Evolutionary conservation across 2,329 filamentous ascomycete genomes (phyloP).

Genomic region (Ciborinia camelliae): DNA sequence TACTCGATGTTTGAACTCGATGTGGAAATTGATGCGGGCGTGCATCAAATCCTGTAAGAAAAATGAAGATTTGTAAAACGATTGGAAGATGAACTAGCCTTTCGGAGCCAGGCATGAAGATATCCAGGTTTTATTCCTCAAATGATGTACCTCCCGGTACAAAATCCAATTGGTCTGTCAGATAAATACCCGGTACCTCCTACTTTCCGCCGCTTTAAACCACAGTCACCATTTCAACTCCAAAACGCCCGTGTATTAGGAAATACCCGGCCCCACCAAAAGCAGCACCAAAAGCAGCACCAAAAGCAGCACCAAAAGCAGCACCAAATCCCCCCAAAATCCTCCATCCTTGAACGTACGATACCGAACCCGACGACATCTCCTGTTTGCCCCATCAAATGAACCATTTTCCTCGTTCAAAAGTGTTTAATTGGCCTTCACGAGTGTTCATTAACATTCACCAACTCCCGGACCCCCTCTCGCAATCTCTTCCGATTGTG

Average conservation of each 20-base stretch:
- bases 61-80: background rate
- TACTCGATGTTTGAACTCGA: background rate
- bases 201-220: conserved; percentile 4
- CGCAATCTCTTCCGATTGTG: background rate
- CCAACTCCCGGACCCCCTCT: background rate
- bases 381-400: conserved; percentile 10
- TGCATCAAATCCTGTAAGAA: background rate
- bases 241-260: background rate
- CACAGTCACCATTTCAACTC: too few relatives aligned
- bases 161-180: background rate
- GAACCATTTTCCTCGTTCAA: background rate
- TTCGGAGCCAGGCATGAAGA: background rate
- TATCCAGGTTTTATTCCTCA: background rate
- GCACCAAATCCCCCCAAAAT: conserved; percentile 5
- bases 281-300: background rate
- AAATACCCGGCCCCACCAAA: background rate
- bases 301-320: conserved; percentile 10
- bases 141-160: background rate
- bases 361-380: conserved; percentile 16
- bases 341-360: conserved; percentile 13
- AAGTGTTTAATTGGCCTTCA: background rate
- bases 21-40: background rate
- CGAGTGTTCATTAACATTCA: background rate
- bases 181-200: conserved; percentile 1
- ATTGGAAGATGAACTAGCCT: background rate